phyloP scores from a whole-genome alignment of 2,329 filamentous ascomycete species.

The Trichophaea hybrida region DNA sequence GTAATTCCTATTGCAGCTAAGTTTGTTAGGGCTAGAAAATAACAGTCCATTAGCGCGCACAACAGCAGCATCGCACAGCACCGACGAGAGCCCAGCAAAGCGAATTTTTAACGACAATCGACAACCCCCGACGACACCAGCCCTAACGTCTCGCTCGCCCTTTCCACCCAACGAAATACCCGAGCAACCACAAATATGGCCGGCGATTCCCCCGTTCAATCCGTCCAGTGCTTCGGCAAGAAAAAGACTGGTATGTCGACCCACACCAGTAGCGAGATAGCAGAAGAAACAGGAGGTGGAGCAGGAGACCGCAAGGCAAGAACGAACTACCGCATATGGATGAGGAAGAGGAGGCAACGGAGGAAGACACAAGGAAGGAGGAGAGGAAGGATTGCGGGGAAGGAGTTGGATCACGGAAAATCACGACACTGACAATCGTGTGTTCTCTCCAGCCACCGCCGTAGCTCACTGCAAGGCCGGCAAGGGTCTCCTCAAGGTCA shows the following conservation, averaged over 20 bases:
- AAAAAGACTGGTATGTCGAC: slow-evolving; percentile 54
- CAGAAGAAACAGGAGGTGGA: neutral
- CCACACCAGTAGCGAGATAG: slow-evolving; percentile 9
- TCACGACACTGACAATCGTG: slow-evolving; percentile 28
- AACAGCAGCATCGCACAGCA: neutral
- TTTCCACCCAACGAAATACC: slow-evolving; percentile 8
- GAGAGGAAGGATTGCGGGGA: neutral
- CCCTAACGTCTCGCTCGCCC: slow-evolving; percentile 3
- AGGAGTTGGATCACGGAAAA: neutral
- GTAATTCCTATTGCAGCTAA: neutral
- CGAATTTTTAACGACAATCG: slow-evolving; percentile 1
- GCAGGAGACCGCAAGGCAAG: neutral
- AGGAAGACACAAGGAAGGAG: neutral
- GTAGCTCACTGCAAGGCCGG: slow-evolving; percentile 86
- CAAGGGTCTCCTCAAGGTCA: slow-evolving; percentile 94
- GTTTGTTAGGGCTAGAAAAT: too few species aligned
- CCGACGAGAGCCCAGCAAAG: neutral
- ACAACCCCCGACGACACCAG: neutral
- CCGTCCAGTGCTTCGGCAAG: slow-evolving; percentile 98
- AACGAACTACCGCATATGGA: neutral
- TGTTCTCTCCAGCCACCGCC: slow-evolving; percentile 48
- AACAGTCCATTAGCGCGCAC: neutral
- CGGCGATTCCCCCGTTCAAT: slow-evolving; percentile 44
- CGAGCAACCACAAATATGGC: slow-evolving; percentile 47
- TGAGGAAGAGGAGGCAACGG: neutral